Conservation (phyloP, 176 grass and related monocot genomes). For the Paspalum notatum region DNA sequence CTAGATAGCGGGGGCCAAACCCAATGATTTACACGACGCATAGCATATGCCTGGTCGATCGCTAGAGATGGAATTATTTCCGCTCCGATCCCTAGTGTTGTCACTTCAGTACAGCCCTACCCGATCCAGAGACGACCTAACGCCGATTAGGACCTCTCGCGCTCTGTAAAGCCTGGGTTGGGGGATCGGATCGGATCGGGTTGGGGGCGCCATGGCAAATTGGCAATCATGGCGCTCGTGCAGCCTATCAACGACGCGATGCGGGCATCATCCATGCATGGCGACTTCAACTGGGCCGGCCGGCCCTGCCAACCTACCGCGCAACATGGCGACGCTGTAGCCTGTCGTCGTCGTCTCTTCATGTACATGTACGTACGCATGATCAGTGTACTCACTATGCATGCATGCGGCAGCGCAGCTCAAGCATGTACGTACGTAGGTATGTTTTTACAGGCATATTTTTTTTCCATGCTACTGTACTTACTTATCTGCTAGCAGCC, state of each 20-base stretch:
- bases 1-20: no score
- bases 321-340: slow-evolving; percentile 2
- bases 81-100: not conserved
- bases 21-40: not conserved
- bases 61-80: slow-evolving; percentile 11
- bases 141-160: slow-evolving; percentile 29
- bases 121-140: slow-evolving; percentile 28
- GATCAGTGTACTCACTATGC: not conserved
- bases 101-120: slow-evolving; percentile 24
- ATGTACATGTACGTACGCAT: not conserved
- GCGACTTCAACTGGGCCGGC: not conserved
- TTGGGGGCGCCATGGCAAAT: no score
- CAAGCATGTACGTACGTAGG: no score
- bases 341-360: not conserved
- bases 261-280: no score
- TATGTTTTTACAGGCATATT: no score
- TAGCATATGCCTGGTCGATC: not conserved
- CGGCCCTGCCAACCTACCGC: slow-evolving; percentile 17
- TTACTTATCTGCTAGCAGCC: no score
- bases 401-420: no score
- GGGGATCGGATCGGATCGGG: no score
- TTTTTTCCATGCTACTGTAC: no score
- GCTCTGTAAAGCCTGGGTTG: not conserved
- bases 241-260: not conserved
- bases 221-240: slow-evolving; percentile 30